These are phyloP conservation scores for Eurotiales sp. DNA, from an alignment of 2,329 filamentous ascomycete genomes.

Conservation along the genomic window DNA sequence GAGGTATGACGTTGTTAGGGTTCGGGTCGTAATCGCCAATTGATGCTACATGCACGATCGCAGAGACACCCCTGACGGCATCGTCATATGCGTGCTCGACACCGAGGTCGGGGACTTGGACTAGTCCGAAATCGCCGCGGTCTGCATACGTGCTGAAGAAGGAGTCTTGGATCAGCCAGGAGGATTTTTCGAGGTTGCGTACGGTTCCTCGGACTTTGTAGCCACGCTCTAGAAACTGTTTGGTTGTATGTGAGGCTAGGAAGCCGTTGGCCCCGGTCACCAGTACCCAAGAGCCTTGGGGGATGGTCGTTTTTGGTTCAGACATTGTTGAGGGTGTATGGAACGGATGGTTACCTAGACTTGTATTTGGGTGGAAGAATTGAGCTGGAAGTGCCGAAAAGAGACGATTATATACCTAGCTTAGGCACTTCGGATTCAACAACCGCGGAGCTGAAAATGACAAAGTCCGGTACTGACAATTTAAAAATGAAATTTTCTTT, in stretches of 20 bases:
- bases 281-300: slow-evolving; percentile 9
- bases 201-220: slow-evolving; percentile 10
- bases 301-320: background rate
- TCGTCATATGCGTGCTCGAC: slow-evolving; percentile 7
- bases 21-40: slow-evolving; percentile 6
- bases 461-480: too few species aligned
- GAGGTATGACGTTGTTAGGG: slow-evolving; percentile 5
- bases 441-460: too few species aligned
- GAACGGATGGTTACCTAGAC: too few species aligned
- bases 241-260: slow-evolving; percentile 2
- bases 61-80: slow-evolving; percentile 6
- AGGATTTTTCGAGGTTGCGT: background rate
- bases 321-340: background rate
- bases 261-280: slow-evolving; percentile 9
- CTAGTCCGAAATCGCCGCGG: background rate
- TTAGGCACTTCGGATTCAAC: too few species aligned
- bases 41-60: slow-evolving; percentile 4
- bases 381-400: too few species aligned
- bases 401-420: too few species aligned
- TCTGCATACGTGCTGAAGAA: background rate
- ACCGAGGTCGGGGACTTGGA: slow-evolving; percentile 1
- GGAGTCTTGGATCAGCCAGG: slow-evolving; percentile 5
- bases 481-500: too few species aligned
- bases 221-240: slow-evolving; percentile 7
- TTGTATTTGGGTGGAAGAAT: background rate